Evolutionary conservation across 257 asterid genomes (phyloP), one percentile per base, ranked within the genome.

Genomic region (Nicotiana knightiana): DNA sequence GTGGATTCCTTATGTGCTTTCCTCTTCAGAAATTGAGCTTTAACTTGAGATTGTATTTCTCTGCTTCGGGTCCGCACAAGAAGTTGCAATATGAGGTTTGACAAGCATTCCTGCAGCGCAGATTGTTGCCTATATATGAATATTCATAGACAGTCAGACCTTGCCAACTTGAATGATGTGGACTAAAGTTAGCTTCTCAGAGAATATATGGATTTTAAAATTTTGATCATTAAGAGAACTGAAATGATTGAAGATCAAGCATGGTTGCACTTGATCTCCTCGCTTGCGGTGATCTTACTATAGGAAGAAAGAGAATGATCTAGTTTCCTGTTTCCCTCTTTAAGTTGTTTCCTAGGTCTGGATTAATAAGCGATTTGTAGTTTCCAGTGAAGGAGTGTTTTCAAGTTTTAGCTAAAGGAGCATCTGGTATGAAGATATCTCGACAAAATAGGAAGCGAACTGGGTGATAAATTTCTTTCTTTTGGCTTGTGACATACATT

Each of bases 41-140:
- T 55, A 35, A 67, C 83, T 58, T 82, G 79, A 63, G 75, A 67
- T 59, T 43, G 54, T 66, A 76, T 54, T 67, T 78, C 51, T 78
- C 70, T 78, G 67, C 82, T 64, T 30, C 55, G 67, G 83, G 37
- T 76, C 73, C 16, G 35, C 83, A 26, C 58, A 30, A 21, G 73
- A 48, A 17, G 28, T 35, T 81, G 68, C 46, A 65, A 24, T 70
- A 62, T 79, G 82, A 62, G 81, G 82, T 79, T 79, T 85, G 80
- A 73, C 55, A 76, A 59, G 82, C 53, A 64, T 54, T 82, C 67
- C 10, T 68, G 81, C 75, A 82, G 61, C 64, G 46, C 32, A n/a
- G 30, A 30, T 81, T 76, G 63, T 75, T 43, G 82, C 58, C 46
- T 15, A 30, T 73, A 33, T 43, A 55, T 64, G 39, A 28, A 81